Evolutionary conservation across 2,329 filamentous ascomycete genomes (phyloP).

Genomic region (Ceratocystis ficicola): DNA sequence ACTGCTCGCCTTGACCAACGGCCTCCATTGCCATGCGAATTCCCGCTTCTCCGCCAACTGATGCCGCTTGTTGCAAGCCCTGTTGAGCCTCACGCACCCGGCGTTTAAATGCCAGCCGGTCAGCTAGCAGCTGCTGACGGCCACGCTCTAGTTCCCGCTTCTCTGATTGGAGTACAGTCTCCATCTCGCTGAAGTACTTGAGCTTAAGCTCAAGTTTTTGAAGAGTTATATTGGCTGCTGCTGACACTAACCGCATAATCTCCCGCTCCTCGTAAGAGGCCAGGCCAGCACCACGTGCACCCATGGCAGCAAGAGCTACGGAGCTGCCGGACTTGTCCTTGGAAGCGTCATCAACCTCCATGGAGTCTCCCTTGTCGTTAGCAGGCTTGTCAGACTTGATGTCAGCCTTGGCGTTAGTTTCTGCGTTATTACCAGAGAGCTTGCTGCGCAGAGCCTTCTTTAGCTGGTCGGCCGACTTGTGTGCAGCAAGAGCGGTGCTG

Average conservation of each 20-base stretch:
- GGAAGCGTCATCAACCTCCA: conserved; percentile 46
- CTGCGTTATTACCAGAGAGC: conserved; percentile 45
- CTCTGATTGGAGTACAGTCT: conserved; percentile 81
- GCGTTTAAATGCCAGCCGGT: conserved; percentile 80
- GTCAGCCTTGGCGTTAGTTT: conserved; percentile 11
- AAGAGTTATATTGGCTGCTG: conserved; percentile 83
- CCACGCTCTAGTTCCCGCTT: conserved; percentile 83
- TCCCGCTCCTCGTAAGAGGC: conserved; percentile 94
- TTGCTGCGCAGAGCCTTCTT: conserved; percentile 66
- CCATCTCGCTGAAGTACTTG: conserved; percentile 92
- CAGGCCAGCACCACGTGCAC: conserved; percentile 72
- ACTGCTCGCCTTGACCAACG: conserved; percentile 38
- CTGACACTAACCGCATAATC: conserved; percentile 85
- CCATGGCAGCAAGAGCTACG: conserved; percentile 73
- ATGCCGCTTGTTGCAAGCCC: conserved; percentile 46
- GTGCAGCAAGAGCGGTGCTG: conserved; percentile 81
- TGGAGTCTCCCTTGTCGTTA: conserved; percentile 42
- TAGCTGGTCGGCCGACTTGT: conserved; percentile 76
- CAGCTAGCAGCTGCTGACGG: conserved; percentile 84
- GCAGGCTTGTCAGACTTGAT: conserved; percentile 27
- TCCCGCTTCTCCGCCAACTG: conserved; percentile 40
- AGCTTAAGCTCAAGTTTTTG: conserved; percentile 94
- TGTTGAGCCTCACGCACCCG: conserved; percentile 75
- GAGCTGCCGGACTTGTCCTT: conserved; percentile 45
- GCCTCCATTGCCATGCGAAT: conserved; percentile 38